These are phyloP conservation scores for Tetrastigma voinierianum DNA, from an alignment of 164 flowering plant species.

Conservation along the genomic window DNA sequence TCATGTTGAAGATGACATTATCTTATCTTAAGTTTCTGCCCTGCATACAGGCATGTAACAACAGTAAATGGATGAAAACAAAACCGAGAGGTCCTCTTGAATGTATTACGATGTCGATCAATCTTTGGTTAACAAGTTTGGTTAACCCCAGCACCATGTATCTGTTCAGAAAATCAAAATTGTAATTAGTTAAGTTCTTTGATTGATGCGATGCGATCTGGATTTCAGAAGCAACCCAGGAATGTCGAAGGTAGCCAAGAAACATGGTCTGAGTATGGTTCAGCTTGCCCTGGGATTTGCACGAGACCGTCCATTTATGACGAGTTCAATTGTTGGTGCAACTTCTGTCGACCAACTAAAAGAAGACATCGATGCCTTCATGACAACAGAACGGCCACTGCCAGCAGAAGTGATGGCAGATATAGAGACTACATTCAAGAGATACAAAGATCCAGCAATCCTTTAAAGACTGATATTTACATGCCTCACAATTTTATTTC, in stretches of 20 bases:
- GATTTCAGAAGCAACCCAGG: constrained; percentile 72
- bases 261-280: constrained; percentile 71
- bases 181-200: not conserved
- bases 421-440: constrained; percentile 63
- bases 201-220: not conserved
- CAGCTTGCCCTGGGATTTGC: constrained; percentile 84
- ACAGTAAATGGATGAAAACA: too few relatives aligned
- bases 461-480: constrained; percentile 19
- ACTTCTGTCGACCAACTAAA: constrained; percentile 78
- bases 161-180: not conserved
- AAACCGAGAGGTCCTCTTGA: too few relatives aligned
- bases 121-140: not conserved
- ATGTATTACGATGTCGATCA: too few relatives aligned
- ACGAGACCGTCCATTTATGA: constrained; percentile 83
- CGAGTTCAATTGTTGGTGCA: constrained; percentile 94
- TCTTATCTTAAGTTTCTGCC: too few relatives aligned
- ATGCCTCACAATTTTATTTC: not conserved
- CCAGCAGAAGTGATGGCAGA: constrained; percentile 61
- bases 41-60: too few relatives aligned
- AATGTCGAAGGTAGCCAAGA: constrained; percentile 65
- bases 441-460: constrained; percentile 76
- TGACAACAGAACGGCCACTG: constrained; percentile 71
- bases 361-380: constrained; percentile 77
- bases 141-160: not conserved
- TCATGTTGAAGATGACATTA: too few relatives aligned